These are phyloP conservation scores for Claviceps sorghi DNA, from an alignment of 2,329 filamentous ascomycete genomes.

Conservation along the genomic window DNA sequence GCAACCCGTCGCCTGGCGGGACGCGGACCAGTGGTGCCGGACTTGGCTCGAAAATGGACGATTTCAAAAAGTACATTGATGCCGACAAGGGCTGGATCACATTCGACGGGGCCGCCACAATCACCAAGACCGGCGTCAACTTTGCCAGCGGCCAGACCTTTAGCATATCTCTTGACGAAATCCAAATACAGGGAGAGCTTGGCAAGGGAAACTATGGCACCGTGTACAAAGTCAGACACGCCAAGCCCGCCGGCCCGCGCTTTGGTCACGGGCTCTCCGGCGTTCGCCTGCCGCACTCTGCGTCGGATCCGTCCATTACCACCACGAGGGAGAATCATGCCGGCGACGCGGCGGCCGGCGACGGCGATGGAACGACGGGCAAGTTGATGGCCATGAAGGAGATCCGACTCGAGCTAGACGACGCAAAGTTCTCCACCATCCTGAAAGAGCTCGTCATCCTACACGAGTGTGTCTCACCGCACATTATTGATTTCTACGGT, in stretches of 20 bases:
- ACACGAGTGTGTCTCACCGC: constrained; percentile 86
- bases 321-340: constrained; percentile 15
- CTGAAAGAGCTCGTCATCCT: constrained; percentile 95
- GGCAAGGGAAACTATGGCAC: constrained; percentile 98
- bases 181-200: constrained; percentile 82
- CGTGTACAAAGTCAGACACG: constrained; percentile 89
- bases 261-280: constrained; percentile 44
- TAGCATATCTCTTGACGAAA: constrained; percentile 87
- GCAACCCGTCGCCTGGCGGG: constrained; percentile 8
- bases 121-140: constrained; percentile 79
- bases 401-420: constrained; percentile 86
- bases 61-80: constrained; percentile 70
- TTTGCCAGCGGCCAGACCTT: constrained; percentile 84
- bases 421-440: constrained; percentile 92
- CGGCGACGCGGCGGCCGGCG: constrained; percentile 18
- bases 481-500: constrained; percentile 97
- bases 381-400: constrained; percentile 99
- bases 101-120: constrained; percentile 83
- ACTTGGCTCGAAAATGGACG: constrained; percentile 37
- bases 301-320: constrained; percentile 21
- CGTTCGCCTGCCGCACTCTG: constrained; percentile 23
- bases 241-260: constrained; percentile 44
- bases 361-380: constrained; percentile 42
- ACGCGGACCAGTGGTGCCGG: constrained; percentile 21
- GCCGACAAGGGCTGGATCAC: constrained; percentile 80